phyloP scores from a whole-genome alignment of 768 basidiomycete species.

The Leccinum boreale region DNA sequence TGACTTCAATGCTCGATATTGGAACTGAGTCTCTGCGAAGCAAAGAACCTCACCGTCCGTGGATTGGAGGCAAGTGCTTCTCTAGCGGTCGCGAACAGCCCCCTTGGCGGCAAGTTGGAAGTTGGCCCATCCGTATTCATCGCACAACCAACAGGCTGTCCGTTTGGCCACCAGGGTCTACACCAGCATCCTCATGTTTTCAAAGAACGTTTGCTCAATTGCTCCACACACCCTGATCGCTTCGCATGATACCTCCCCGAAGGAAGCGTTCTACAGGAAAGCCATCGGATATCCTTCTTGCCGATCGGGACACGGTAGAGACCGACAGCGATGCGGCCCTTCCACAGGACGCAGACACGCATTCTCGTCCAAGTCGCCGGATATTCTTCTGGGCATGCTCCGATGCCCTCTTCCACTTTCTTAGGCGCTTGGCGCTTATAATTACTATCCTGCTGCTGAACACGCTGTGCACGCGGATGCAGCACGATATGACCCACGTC shows the following conservation, averaged over 20 bases:
- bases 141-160: not conserved
- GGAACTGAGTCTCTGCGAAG: too few relatives aligned
- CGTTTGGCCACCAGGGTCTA: conserved; percentile 74
- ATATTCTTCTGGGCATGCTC: conserved; percentile 85
- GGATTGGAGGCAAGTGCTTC: too few relatives aligned
- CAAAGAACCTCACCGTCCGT: too few relatives aligned
- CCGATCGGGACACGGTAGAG: conserved; percentile 97
- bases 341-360: too few relatives aligned
- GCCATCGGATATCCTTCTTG: conserved; percentile 60
- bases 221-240: not conserved
- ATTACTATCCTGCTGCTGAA: too few relatives aligned
- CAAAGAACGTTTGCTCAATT: conserved; percentile 77
- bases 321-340: conserved; percentile 84
- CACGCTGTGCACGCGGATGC: not conserved
- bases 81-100: too few relatives aligned
- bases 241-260: conserved; percentile 14
- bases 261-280: conserved; percentile 93
- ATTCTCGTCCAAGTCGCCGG: conserved; percentile 36
- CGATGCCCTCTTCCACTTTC: not conserved
- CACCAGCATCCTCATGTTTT: conserved; percentile 81
- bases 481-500: conserved; percentile 98
- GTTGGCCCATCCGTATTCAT: too few relatives aligned
- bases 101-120: too few relatives aligned
- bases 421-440: not conserved
- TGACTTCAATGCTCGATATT: too few relatives aligned